Evolutionary conservation across 1,284 basidiomycete species (phyloP).

Genomic region (Cryptococcus sp.): DNA sequence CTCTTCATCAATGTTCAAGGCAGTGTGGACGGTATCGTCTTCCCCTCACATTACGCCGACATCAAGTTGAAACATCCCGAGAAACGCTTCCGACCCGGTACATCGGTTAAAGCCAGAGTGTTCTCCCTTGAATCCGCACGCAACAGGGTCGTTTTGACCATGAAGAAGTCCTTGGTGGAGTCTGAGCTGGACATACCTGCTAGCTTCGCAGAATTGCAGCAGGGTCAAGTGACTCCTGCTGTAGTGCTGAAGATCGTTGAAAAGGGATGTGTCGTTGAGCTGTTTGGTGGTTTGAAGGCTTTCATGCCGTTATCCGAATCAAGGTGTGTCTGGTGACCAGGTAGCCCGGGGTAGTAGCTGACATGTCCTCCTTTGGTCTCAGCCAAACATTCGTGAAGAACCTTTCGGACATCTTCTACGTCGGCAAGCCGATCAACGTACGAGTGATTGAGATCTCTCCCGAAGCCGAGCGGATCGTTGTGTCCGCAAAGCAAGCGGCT

Average conservation of each 20-base stretch:
- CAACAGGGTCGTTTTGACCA: slow-evolving; percentile 81
- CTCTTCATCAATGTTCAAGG: slow-evolving; percentile 84
- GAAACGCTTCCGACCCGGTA: slow-evolving; percentile 85
- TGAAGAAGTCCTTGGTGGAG: slow-evolving; percentile 88
- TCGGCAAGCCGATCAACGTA: slow-evolving; percentile 85
- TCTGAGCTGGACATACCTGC: slow-evolving; percentile 72
- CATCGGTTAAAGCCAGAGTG: slow-evolving; percentile 79
- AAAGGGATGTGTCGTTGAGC: slow-evolving; percentile 79
- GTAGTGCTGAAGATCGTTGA: slow-evolving; percentile 79
- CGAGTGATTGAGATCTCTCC: slow-evolving; percentile 73
- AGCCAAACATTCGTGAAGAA: slow-evolving; percentile 68
- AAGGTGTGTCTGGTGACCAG: slow-evolving; percentile 59
- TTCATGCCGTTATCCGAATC: slow-evolving; percentile 78
- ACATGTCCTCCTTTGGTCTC: slow-evolving; percentile 1
- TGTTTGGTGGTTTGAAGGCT: slow-evolving; percentile 87
- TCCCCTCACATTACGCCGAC: slow-evolving; percentile 94
- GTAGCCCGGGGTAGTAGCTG: background rate
- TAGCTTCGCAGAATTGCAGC: slow-evolving; percentile 65
- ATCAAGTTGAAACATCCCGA: slow-evolving; percentile 88
- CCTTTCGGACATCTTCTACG: slow-evolving; percentile 68
- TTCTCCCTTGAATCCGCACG: slow-evolving; percentile 78
- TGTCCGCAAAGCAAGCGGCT: slow-evolving; percentile 82
- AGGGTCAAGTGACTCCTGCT: slow-evolving; percentile 74
- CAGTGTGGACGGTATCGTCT: slow-evolving; percentile 86
- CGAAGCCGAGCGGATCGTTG: slow-evolving; percentile 68